Conservation (phyloP, 345 rosid genomes). For the Boechera divaricarpa region DNA sequence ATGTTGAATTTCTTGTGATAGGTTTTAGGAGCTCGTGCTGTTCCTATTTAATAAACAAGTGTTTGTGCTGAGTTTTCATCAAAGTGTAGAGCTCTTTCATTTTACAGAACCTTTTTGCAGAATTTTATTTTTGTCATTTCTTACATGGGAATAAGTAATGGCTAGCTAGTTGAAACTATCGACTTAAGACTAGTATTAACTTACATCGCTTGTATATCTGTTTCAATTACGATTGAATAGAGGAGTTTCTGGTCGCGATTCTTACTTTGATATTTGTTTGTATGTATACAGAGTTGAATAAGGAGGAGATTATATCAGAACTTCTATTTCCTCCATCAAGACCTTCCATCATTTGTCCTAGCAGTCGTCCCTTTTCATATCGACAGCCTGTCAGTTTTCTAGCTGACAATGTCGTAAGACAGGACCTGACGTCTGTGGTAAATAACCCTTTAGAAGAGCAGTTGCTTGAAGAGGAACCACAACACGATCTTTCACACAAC, state of each 20-base stretch:
- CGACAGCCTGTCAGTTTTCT: constrained; percentile 41
- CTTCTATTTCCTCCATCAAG: constrained; percentile 56
- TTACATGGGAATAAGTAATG: constrained; percentile 17
- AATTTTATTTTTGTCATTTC: neutral
- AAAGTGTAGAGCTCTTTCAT: constrained; percentile 25
- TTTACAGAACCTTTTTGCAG: constrained; percentile 6
- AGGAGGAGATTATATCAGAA: constrained; percentile 76
- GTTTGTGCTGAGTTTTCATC: constrained; percentile 9
- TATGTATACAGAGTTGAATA: constrained; percentile 58
- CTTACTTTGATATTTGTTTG: constrained; percentile 28
- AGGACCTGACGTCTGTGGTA: constrained; percentile 27
- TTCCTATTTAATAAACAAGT: constrained; percentile 18
- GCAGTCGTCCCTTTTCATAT: constrained; percentile 45
- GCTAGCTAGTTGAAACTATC: neutral
- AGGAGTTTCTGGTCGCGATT: neutral
- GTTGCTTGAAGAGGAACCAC: constrained; percentile 45
- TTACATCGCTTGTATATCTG: neutral
- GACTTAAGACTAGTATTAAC: constrained; percentile 16
- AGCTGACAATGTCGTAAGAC: constrained; percentile 44
- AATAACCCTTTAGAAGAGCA: constrained; percentile 38
- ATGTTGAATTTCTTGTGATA: constrained; percentile 13
- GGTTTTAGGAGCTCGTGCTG: constrained; percentile 6
- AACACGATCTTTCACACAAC: constrained; percentile 43
- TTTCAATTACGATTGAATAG: neutral
- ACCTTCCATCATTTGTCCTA: constrained; percentile 49